Percentiles rank a stretch among this genome's conserved stretches.
These are phyloP conservation scores for Fomitopsis serialis DNA, from an alignment of 768 basidiomycete species.

Conservation along the genomic window DNA sequence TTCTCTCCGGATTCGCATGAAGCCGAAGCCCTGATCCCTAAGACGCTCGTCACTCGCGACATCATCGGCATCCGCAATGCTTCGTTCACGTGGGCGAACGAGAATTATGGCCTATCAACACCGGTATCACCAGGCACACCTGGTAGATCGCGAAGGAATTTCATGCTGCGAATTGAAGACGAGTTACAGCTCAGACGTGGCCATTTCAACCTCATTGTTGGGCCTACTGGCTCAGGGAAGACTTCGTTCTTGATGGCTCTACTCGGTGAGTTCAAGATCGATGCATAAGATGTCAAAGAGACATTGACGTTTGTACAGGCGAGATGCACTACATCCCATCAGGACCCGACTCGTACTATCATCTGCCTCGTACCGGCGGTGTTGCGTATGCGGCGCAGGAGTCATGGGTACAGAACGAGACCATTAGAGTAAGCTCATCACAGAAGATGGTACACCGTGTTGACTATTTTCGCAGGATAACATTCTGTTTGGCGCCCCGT, in stretches of 20 bases:
- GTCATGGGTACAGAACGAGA: slow-evolving; percentile 44
- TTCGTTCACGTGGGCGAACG: slow-evolving; percentile 51
- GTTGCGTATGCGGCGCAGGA: slow-evolving; percentile 46
- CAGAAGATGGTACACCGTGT: slow-evolving; percentile 65
- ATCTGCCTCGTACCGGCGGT: slow-evolving; percentile 38
- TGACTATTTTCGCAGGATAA: slow-evolving; percentile 42
- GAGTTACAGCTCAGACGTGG: slow-evolving; percentile 50
- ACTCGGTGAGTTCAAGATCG: slow-evolving; percentile 24
- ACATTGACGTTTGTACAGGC: slow-evolving; percentile 5
- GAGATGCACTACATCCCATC: slow-evolving; percentile 50
- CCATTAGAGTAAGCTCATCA: slow-evolving; percentile 25
- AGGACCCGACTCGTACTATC: slow-evolving; percentile 32
- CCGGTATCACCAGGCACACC: slow-evolving; percentile 20
- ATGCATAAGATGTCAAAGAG: background rate
- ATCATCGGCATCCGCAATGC: slow-evolving; percentile 52
- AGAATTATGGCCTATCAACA: slow-evolving; percentile 30
- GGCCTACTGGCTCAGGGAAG: slow-evolving; percentile 56
- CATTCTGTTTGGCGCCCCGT: slow-evolving; percentile 44
- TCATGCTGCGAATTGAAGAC: slow-evolving; percentile 43
- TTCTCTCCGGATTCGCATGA: slow-evolving; percentile 20
- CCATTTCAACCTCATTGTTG: slow-evolving; percentile 52
- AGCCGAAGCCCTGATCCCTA: background rate
- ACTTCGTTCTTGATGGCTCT: slow-evolving; percentile 64
- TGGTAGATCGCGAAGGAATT: slow-evolving; percentile 31
- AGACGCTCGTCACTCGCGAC: slow-evolving; percentile 13